Base-by-base conservation (phyloP, 1,139 yeast species). In the Diutina scorzettiae region DNA sequence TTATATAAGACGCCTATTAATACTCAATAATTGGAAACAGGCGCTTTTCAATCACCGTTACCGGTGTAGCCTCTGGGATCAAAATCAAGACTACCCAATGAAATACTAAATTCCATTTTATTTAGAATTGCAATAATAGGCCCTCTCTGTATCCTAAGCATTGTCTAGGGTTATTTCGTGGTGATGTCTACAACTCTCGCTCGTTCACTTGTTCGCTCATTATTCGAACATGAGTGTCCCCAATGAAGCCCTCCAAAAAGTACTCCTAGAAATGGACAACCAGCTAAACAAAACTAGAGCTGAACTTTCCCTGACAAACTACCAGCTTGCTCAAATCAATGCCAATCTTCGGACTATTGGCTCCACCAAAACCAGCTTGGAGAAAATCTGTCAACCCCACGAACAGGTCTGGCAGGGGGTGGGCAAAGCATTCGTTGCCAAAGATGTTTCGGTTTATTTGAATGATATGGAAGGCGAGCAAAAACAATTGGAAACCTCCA, bases 401-500 rank as follows among this genome's bases (percentile, higher is more conserved):
- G 72, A 76, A 18, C 56, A 58, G 2, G 89, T 87, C 4, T 87
- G 95, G 93, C 78, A 84, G 55, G 86, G 95, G 2, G 73, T 85
- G 25, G 96, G 96, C 19, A 82, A 82, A 60, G 76, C 86, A 47
- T 82, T 81, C 55, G 61, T 81, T 8, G 53, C 60, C 28, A 62
- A 62, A 2, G 63, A 70, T 20, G 66, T 66, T 3, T 52, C 58
- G 9, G 59, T 64, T 3, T 83, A 84, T 56, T 57, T 73, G 43
- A 53, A 58, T 14, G 69, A 69, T 41, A 60, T 84, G 37, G 55
- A 63, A 27, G 55, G 59, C 17, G 87, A 83, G 50, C 73, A 74
- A 48, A 60, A 61, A 42, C 73, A 68, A 19, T 67, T 78, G 45
- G 57, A 66, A 45, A 93, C 81, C 19, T 76, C 77, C 49, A 63